These are phyloP conservation scores for Stagonosporopsis vannaccii DNA, from an alignment of 2,329 filamentous ascomycete species.

Conservation along the genomic window DNA sequence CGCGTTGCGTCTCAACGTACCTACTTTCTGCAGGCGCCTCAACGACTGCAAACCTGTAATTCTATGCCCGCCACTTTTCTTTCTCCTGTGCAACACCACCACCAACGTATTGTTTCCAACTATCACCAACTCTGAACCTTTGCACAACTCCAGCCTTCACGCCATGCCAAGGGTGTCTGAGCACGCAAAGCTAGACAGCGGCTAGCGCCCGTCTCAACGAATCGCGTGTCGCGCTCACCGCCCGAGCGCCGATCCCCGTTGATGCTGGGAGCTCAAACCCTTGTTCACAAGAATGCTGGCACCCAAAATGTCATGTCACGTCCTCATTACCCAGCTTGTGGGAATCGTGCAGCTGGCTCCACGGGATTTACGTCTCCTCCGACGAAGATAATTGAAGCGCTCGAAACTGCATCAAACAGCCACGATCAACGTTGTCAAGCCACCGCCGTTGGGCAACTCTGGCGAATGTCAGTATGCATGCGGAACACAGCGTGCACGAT, in stretches of 20 bases:
- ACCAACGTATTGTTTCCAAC: conserved; percentile 22
- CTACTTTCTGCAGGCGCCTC: conserved; percentile 18
- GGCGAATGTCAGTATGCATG: conserved; percentile 14
- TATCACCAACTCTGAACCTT: conserved; percentile 24
- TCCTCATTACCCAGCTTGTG: conserved; percentile 8
- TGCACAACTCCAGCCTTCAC: conserved; percentile 40
- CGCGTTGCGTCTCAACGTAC: conserved; percentile 12
- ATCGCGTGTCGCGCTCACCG: conserved; percentile 25
- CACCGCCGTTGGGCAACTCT: conserved; percentile 18
- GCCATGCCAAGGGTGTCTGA: conserved; percentile 33
- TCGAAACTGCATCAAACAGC: neutral
- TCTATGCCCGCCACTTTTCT: conserved; percentile 14
- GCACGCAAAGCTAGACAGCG: conserved; percentile 33
- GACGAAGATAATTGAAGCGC: conserved; percentile 4
- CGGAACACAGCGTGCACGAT: conserved; percentile 28
- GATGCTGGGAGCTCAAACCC: conserved; percentile 32
- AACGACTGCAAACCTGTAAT: conserved; percentile 20
- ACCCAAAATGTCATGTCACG: conserved; percentile 13
- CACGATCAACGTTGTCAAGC: neutral
- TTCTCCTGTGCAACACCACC: conserved; percentile 25
- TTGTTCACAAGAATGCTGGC: conserved; percentile 25
- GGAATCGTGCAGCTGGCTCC: neutral
- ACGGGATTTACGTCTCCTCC: neutral
- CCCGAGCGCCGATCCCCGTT: conserved; percentile 42
- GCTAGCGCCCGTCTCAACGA: conserved; percentile 31